Evolutionary conservation across 116 monocot genomes (phyloP).

Genomic region (Cymodocea nodosa): DNA sequence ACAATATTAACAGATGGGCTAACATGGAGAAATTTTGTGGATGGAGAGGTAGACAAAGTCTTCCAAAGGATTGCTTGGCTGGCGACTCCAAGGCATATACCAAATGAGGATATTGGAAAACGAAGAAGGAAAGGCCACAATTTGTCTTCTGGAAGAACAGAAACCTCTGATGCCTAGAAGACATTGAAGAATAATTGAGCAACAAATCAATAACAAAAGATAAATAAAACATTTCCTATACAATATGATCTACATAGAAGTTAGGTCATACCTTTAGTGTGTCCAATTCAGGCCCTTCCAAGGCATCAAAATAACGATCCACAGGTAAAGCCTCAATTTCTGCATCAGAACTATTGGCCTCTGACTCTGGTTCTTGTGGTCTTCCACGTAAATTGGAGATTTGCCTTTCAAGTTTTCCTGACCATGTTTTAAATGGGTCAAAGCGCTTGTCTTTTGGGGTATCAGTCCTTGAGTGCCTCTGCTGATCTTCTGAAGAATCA

Average conservation of each 20-base stretch:
- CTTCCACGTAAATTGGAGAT: slow-evolving; percentile 30
- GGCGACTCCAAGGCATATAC: slow-evolving; percentile 27
- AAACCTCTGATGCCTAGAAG: slow-evolving; percentile 13
- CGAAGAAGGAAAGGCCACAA: slow-evolving; percentile 28
- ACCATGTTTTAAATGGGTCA: slow-evolving; percentile 69
- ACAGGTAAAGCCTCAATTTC: slow-evolving; percentile 26
- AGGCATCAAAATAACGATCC: slow-evolving; percentile 47
- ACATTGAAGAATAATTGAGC: background rate
- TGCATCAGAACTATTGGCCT: background rate
- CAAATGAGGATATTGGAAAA: slow-evolving; percentile 22
- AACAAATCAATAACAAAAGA: no score
- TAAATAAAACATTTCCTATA: no score
- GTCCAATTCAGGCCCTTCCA: slow-evolving; percentile 68
- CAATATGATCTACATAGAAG: background rate
- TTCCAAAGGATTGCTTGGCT: slow-evolving; percentile 32
- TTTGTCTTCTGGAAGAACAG: slow-evolving; percentile 17
- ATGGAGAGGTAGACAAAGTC: slow-evolving; percentile 18
- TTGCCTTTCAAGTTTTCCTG: slow-evolving; percentile 48
- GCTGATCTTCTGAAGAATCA: background rate
- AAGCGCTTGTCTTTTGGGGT: slow-evolving; percentile 27
- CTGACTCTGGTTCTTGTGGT: slow-evolving; percentile 22
- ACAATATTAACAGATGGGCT: slow-evolving; percentile 12
- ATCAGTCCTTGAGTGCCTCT: slow-evolving; percentile 4
- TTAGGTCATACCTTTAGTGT: slow-evolving; percentile 34
- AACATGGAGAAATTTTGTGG: slow-evolving; percentile 14